These are phyloP conservation scores for Anethum foeniculum DNA, from an alignment of 140 eudicot genomes.

Conservation along the genomic window DNA sequence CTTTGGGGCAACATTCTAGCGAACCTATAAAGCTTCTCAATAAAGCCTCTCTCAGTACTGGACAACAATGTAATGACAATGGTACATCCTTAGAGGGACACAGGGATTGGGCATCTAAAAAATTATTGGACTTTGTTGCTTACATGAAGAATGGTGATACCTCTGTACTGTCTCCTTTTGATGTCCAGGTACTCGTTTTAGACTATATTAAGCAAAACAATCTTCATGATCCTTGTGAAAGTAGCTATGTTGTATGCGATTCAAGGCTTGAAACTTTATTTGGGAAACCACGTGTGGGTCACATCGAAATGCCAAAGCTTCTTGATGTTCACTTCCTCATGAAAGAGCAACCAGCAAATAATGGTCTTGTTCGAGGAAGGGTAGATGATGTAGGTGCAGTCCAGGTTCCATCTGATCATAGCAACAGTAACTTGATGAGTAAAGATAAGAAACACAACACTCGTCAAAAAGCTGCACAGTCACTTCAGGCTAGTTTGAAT, in stretches of 20 bases:
- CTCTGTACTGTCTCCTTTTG: constrained; percentile 55
- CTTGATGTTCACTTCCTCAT: constrained; percentile 55
- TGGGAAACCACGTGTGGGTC: constrained; percentile 64
- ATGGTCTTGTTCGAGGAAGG: constrained; percentile 25
- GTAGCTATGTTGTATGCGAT: constrained; percentile 79
- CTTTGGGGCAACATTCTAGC: constrained; percentile 29
- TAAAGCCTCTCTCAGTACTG: constrained; percentile 26
- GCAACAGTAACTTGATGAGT: constrained; percentile 21
- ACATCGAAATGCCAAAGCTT: constrained; percentile 69
- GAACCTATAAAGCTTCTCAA: constrained; percentile 21
- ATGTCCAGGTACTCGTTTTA: constrained; percentile 61
- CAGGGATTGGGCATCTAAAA: constrained; percentile 40
- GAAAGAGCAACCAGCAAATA: constrained; percentile 40
- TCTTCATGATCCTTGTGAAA: constrained; percentile 58
- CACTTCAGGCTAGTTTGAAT: constrained; percentile 40
- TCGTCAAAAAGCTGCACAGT: constrained; percentile 38
- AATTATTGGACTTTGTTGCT: constrained; percentile 71
- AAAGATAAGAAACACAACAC: constrained; percentile 49
- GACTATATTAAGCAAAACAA: constrained; percentile 69
- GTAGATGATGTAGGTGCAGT: constrained; percentile 29
- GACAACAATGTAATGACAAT: constrained; percentile 5
- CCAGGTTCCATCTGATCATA: constrained; percentile 37
- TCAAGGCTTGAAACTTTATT: constrained; percentile 53
- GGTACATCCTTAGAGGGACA: constrained; percentile 16
- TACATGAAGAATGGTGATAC: constrained; percentile 72